Conservation (phyloP, 768 basidiomycete genomes). For the Trichaptum fuscoviolaceum region DNA sequence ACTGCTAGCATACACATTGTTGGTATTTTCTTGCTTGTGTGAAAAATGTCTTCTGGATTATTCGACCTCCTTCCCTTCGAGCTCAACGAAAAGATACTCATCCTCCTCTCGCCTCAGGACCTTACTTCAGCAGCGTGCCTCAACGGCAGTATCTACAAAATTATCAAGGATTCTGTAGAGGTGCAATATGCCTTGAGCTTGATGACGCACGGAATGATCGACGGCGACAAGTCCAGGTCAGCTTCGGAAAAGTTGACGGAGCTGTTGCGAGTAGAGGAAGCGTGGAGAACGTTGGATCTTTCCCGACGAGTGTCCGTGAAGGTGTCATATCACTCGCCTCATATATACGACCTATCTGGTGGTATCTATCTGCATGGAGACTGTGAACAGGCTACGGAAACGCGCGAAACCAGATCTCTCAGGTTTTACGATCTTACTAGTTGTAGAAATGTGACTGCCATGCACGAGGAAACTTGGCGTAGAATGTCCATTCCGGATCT, state of each 20-base stretch:
- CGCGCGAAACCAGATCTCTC: neutral
- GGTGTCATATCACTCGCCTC: conserved; percentile 14
- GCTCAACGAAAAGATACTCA: neutral
- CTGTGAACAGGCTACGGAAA: neutral
- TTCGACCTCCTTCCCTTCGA: neutral
- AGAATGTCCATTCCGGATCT: conserved; percentile 4
- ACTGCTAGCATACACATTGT: no score
- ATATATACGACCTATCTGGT: conserved; percentile 22
- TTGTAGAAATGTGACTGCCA: neutral
- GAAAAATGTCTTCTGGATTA: neutral
- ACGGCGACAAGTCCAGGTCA: neutral
- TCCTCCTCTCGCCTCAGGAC: neutral
- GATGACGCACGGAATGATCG: neutral
- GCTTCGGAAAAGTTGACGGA: neutral
- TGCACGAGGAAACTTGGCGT: neutral
- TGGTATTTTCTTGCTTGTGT: no score
- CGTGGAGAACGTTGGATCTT: neutral
- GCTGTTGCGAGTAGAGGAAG: neutral
- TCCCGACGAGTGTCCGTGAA: conserved; percentile 3
- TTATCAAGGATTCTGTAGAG: neutral
- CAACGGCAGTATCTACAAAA: neutral
- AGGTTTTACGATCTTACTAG: neutral
- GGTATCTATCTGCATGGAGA: conserved; percentile 18
- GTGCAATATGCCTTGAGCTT: neutral
- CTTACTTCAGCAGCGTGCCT: neutral